These are phyloP conservation scores for Krasilnikovozyma curviuscula DNA, from an alignment of 768 basidiomycete genomes.

Conservation along the genomic window DNA sequence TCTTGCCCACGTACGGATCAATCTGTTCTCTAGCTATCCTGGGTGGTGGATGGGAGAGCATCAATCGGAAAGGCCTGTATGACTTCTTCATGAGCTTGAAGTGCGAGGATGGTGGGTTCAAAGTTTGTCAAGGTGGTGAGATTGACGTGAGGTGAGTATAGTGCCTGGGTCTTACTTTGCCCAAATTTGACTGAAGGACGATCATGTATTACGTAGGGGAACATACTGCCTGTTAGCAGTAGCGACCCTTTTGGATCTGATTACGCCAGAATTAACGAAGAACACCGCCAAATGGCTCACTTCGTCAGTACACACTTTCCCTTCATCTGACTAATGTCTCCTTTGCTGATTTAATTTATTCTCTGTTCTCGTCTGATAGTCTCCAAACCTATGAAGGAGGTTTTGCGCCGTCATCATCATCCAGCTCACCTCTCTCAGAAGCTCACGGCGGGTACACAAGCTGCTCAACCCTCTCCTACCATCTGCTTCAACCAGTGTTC, in stretches of 20 bases:
- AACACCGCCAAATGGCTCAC: slow-evolving; percentile 62
- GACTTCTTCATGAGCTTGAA: slow-evolving; percentile 81
- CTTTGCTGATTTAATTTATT: background rate
- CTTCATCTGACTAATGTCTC: background rate
- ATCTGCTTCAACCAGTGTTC: slow-evolving; percentile 45
- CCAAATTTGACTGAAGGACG: background rate
- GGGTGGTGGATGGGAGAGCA: slow-evolving; percentile 75
- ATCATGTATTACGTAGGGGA: slow-evolving; percentile 36
- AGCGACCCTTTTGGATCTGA: slow-evolving; percentile 60
- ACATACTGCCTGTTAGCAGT: slow-evolving; percentile 77
- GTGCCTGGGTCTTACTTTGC: background rate
- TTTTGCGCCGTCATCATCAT: slow-evolving; percentile 36
- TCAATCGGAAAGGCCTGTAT: slow-evolving; percentile 63
- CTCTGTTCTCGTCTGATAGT: slow-evolving; percentile 17
- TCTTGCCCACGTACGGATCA: slow-evolving; percentile 75
- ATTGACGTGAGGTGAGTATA: slow-evolving; percentile 67
- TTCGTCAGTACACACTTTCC: slow-evolving; percentile 6
- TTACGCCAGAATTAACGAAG: slow-evolving; percentile 69
- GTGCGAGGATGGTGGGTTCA: slow-evolving; percentile 78
- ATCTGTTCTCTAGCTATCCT: slow-evolving; percentile 67
- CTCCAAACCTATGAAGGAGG: slow-evolving; percentile 98
- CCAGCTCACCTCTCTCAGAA: slow-evolving; percentile 67
- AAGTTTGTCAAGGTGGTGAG: slow-evolving; percentile 69
- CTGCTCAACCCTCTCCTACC: slow-evolving; percentile 71
- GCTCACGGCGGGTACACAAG: slow-evolving; percentile 97